Evolutionary conservation across 768 basidiomycete genomes (phyloP), one percentile per base, ranked within the genome.

Genomic region (Hortiboletus flavorubellus): DNA sequence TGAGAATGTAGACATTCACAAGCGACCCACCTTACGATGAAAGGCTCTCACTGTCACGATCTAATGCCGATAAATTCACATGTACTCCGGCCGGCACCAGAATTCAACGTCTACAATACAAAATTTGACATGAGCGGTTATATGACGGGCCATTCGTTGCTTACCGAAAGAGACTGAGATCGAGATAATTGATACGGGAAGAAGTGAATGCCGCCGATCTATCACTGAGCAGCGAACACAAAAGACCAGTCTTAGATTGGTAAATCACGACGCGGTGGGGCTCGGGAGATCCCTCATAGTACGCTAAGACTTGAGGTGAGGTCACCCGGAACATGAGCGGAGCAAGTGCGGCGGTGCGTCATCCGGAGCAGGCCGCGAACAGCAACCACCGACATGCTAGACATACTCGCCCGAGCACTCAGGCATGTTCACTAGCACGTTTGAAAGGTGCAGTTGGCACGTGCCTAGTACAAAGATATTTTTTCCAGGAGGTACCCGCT

Each of bases 311-410:
- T 43, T n/a, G 48, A 49, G 16, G 45, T 53, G 56, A 51, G 46
- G 34, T 55, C 48, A 49, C 30, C 37, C 53, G 51, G 64, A 59
- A 48, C 49, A 56, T 11, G 49, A 37, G 16, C 44, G 60, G 62
- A 42, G 18, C 39, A 44, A 65, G 46, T 34, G 35, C 52, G 54
- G 35, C 52, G 54, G 38, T n/a, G 12, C 29, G 31, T 31, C 29
- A 23, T 23, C 43, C n/a, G 42, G 29, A 39, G 39, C 23, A 34
- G 12, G 46, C 46, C 16, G 46, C 37, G 35, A 37, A 49, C 42
- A 29, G 31, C 47, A 47, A 47, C 37, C n/a, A 54, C 42, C 40
- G 44, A 23, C 46, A 16, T 2, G 40, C 11, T 23, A 33, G 26
- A 54, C 31, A 18, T 8, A 23, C 37, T 39, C 33, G 40, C 39